Evolutionary conservation across 257 asterid genomes (phyloP).

Genomic region (Solanum neorickii): DNA sequence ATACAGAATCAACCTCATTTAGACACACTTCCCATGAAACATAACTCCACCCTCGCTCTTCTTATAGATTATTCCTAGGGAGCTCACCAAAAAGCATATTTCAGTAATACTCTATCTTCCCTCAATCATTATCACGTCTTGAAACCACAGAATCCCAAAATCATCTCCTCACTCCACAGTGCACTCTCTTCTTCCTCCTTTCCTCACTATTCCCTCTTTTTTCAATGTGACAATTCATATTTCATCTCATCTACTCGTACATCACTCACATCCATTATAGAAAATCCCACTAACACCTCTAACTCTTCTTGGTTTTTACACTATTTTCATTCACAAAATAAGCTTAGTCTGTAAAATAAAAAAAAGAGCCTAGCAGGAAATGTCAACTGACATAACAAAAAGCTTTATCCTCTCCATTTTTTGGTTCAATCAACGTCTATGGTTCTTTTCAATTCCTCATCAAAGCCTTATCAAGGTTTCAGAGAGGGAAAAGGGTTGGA

Average conservation of each 20-base stretch:
- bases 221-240: background rate
- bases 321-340: background rate
- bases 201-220: background rate
- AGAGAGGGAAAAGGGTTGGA: background rate
- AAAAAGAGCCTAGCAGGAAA: background rate
- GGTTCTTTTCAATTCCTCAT: background rate
- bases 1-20: background rate
- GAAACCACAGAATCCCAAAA: background rate
- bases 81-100: background rate
- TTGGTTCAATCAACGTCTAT: background rate
- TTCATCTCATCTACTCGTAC: background rate
- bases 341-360: background rate
- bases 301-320: background rate
- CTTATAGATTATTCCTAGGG: background rate
- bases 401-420: background rate
- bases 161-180: background rate
- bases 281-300: background rate
- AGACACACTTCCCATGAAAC: background rate
- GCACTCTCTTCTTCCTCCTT: background rate
- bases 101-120: background rate
- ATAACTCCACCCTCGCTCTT: background rate
- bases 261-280: background rate
- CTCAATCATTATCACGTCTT: background rate
- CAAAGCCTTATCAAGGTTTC: background rate
- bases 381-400: background rate